A percentile compares a stretch with the other conserved stretches of the same genome.
phyloP scores from a whole-genome alignment of 257 asterid genomes.

The Gynochthodes officinalis region DNA sequence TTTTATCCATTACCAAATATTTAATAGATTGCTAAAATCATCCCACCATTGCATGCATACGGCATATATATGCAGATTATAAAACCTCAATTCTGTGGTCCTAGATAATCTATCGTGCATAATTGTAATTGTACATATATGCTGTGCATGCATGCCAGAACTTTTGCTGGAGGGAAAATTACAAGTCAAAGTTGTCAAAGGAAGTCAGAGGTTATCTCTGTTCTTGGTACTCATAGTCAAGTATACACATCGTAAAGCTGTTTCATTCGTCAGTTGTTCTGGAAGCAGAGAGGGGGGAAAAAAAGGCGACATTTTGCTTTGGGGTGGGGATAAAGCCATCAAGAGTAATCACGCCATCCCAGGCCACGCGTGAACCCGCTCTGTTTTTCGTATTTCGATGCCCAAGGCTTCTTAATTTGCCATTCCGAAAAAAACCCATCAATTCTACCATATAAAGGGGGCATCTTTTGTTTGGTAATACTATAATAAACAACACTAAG shows the following conservation, averaged over 20 bases:
- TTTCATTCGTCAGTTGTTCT: conserved; percentile 13
- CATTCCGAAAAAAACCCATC: background rate
- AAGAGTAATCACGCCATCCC: conserved; percentile 47
- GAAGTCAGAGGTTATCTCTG: conserved; percentile 12
- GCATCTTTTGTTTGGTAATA: too few species aligned
- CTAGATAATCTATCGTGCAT: background rate
- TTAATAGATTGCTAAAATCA: background rate
- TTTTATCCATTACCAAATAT: too few species aligned
- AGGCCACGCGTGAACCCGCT: conserved; percentile 52
- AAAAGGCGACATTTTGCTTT: conserved; percentile 7
- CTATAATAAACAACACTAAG: too few species aligned
- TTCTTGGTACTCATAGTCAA: conserved; percentile 2
- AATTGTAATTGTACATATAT: background rate
- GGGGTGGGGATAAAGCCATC: conserved; percentile 26
- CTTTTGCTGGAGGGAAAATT: background rate
- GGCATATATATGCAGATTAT: too few species aligned
- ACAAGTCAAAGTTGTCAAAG: background rate
- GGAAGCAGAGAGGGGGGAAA: conserved; percentile 10
- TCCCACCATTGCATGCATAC: too few species aligned
- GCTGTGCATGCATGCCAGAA: background rate
- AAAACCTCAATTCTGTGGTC: too few species aligned
- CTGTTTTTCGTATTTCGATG: conserved; percentile 33
- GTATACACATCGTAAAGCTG: conserved; percentile 12
- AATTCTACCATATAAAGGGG: background rate
- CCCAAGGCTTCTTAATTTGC: conserved; percentile 28